These are phyloP conservation scores for Nitzschia putrida DNA, from an alignment of 108 stramenopile species.

Conservation along the genomic window DNA sequence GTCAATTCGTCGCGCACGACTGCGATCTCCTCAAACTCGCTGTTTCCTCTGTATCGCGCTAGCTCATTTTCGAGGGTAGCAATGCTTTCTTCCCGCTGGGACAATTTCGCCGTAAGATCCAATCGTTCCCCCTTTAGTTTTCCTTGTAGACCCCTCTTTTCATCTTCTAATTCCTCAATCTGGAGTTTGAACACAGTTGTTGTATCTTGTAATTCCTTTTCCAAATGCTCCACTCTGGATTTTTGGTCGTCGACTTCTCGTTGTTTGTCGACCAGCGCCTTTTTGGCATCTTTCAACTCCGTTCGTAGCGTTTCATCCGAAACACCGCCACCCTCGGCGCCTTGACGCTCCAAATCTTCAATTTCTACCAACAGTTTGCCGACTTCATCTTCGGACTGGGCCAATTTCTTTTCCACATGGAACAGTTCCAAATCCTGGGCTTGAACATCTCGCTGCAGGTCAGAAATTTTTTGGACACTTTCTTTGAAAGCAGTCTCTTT, in stretches of 20 bases:
- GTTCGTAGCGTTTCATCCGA: slow-evolving; percentile 20
- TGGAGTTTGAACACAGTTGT: slow-evolving; percentile 29
- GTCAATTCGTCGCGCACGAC: slow-evolving; percentile 19
- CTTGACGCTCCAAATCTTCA: slow-evolving; percentile 29
- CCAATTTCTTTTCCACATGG: slow-evolving; percentile 15
- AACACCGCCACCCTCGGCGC: background rate
- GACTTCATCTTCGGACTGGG: slow-evolving; percentile 36
- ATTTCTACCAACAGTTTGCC: slow-evolving; percentile 37
- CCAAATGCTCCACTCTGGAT: slow-evolving; percentile 8
- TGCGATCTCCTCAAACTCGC: slow-evolving; percentile 29
- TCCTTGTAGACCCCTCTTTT: slow-evolving; percentile 31
- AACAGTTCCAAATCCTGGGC: slow-evolving; percentile 23
- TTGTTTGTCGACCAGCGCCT: slow-evolving; percentile 16
- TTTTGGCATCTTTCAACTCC: slow-evolving; percentile 28
- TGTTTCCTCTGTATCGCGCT: slow-evolving; percentile 15
- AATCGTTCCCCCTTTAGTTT: slow-evolving; percentile 34
- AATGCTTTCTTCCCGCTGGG: slow-evolving; percentile 28
- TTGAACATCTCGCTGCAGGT: slow-evolving; percentile 25
- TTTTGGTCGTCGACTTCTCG: slow-evolving; percentile 11
- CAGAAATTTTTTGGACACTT: slow-evolving; percentile 9
- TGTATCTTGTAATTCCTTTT: slow-evolving; percentile 42
- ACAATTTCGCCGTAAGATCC: slow-evolving; percentile 24
- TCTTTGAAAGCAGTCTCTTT: slow-evolving; percentile 14
- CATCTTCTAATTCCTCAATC: slow-evolving; percentile 33
- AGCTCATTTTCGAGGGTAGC: slow-evolving; percentile 18